Evolutionary conservation across 208 protist genomes (phyloP), one percentile per base, ranked within the genome.

Genomic region (Leptomonas pyrrhocoris): DNA sequence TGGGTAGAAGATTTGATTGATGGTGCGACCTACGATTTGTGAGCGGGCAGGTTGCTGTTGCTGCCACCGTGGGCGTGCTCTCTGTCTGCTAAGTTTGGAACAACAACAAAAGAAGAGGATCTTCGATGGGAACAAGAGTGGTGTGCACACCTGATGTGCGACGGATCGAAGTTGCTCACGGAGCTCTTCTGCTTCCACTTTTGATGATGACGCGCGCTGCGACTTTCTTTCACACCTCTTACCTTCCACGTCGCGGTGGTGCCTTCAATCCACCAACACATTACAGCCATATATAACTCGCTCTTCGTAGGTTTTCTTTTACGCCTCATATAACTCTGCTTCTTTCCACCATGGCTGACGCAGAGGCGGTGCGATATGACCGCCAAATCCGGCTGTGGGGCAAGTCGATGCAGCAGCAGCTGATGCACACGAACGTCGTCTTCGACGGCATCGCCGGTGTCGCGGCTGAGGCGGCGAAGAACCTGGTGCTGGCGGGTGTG

Each of bases 341-440:
- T 42, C 13, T 42, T 30, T 45, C 15, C 9, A 46, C 12, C 38
- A 86, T 88, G 83, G 83, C 65, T 46, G 61, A 63, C 2, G 88
- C 83, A 7, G 92, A 95, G 71, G 76, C 76, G 43, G 79, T 84
- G 21, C 83, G 92, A n/a, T 98, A 98, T 67, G 96, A 98, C 73
- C 86, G 96, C 27, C 96, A 98, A 67, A 89, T 98, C 9, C 85
- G 96, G 15, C 74, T 98, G 60, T 98, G 96, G 94, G 96, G 96
- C 36, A 84, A 88, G 53, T 80, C 88, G 19, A 86, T 92, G 16
- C 96, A 98, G 79, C 74, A 96, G 75, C 88, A 86, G 16, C 81
- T 98, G 51, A 84, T 68, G 70, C 46, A 71, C 42, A 88, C 90
- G 12, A 64, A 75, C 50, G 77, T 98, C 7, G 61, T 73, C 9